A percentile compares a stretch with the other conserved stretches of the same genome.
Conservation (phyloP, 2,329 filamentous ascomycete species). For the Colletotrichum somersetense region DNA sequence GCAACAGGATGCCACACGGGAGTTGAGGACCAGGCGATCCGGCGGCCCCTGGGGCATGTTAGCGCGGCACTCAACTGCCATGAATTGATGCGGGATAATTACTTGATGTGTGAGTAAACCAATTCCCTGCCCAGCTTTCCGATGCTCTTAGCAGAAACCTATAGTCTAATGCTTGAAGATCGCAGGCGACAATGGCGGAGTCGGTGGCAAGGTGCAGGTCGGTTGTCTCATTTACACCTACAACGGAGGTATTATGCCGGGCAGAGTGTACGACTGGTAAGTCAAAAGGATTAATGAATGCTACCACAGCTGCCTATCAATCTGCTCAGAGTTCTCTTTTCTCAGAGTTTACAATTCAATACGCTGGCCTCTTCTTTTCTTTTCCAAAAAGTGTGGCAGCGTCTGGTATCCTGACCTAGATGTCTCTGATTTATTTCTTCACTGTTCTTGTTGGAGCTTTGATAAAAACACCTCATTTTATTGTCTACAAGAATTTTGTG, state of each 20-base stretch:
- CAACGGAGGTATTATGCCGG: constrained; percentile 2
- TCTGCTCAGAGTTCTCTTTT: neutral
- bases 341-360: neutral
- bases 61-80: neutral
- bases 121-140: neutral
- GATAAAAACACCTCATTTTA: neutral
- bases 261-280: constrained; percentile 8
- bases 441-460: neutral
- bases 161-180: neutral
- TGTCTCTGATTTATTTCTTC: neutral
- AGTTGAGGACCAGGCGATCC: neutral
- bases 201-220: constrained; percentile 5
- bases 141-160: too few species aligned
- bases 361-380: neutral
- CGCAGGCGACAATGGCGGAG: constrained; percentile 4
- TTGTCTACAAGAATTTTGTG: neutral
- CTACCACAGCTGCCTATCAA: neutral
- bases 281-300: neutral
- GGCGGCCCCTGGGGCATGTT: neutral
- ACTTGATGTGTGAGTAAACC: neutral
- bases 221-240: constrained; percentile 12
- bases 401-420: neutral
- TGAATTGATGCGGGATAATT: constrained; percentile 1
- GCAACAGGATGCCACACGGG: neutral
- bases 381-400: too few species aligned